phyloP scores from a whole-genome alignment of 805 yeast species.

The Lipomyces chichibuensis region DNA sequence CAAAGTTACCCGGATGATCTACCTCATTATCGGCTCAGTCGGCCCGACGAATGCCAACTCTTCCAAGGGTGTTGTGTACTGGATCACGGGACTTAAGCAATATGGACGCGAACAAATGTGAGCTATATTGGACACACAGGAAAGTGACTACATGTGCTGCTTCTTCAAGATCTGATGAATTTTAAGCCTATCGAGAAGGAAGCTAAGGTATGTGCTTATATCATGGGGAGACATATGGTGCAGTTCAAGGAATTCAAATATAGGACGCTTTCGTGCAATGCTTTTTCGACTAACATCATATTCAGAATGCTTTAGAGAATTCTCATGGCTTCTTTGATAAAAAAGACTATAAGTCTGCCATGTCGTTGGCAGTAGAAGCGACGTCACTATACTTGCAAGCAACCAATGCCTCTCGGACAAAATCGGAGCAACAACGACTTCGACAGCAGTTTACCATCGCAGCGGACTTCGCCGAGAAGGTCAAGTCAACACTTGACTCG shows the following conservation, averaged over 20 bases:
- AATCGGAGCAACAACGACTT: background rate
- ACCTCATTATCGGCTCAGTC: background rate
- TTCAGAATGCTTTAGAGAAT: constrained; percentile 18
- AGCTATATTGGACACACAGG: background rate
- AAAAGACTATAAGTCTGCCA: constrained; percentile 9
- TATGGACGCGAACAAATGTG: no score
- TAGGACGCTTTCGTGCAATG: background rate
- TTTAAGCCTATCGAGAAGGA: background rate
- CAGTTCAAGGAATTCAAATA: no score
- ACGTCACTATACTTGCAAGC: background rate
- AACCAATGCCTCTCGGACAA: background rate
- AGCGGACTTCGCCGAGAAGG: background rate
- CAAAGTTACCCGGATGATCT: background rate
- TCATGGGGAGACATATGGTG: background rate
- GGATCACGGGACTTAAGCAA: background rate
- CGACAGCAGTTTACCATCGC: background rate
- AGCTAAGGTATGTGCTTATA: background rate
- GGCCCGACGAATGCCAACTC: background rate
- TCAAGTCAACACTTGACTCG: background rate
- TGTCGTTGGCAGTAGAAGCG: background rate
- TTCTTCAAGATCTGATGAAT: background rate
- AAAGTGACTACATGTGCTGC: background rate
- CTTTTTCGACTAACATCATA: background rate
- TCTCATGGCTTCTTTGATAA: constrained; percentile 9
- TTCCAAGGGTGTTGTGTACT: no score